Conservation (phyloP, 2,329 filamentous ascomycete species). For the Ophiocordyceps camponoti-floridani region DNA sequence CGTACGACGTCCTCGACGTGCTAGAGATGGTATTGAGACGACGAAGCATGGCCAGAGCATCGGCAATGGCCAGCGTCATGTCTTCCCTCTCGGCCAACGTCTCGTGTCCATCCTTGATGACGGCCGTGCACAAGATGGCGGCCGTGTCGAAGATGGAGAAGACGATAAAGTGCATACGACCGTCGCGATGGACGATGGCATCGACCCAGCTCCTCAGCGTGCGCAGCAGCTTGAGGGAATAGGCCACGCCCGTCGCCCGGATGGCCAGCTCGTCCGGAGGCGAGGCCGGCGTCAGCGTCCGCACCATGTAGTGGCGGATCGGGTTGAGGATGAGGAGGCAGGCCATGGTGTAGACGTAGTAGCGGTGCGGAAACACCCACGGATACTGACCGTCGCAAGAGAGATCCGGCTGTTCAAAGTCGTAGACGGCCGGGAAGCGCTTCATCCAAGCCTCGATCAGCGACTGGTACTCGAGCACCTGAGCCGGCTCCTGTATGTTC, state of each 20-base stretch:
- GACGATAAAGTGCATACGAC: conserved; percentile 30
- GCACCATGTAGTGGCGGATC: conserved; percentile 26
- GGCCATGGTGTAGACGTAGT: conserved; percentile 23
- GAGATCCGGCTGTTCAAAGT: conserved; percentile 19
- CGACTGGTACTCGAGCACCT: conserved; percentile 10
- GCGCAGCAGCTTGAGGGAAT: conserved; percentile 21
- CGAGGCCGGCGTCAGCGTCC: conserved; percentile 10
- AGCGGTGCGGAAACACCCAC: conserved; percentile 27
- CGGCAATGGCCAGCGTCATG: conserved; percentile 18
- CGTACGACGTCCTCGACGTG: conserved; percentile 16
- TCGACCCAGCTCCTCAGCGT: conserved; percentile 22
- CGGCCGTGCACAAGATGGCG: conserved; percentile 27
- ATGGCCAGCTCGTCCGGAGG: conserved; percentile 15
- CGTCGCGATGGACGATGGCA: conserved; percentile 23
- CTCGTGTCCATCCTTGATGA: conserved; percentile 26
- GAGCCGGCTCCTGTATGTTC: conserved; percentile 8
- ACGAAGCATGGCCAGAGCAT: conserved; percentile 14
- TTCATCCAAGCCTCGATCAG: conserved; percentile 21
- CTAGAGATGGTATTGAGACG: conserved; percentile 13
- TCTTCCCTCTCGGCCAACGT: conserved; percentile 20
- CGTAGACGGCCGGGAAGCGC: conserved; percentile 21
- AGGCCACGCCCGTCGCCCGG: conserved; percentile 20
- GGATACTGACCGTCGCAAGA: conserved; percentile 19
- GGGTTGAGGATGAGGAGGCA: conserved; percentile 28
- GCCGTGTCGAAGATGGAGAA: conserved; percentile 33